phyloP scores from a whole-genome alignment of 1,284 basidiomycete genomes.

The Naganishia cerealis region DNA sequence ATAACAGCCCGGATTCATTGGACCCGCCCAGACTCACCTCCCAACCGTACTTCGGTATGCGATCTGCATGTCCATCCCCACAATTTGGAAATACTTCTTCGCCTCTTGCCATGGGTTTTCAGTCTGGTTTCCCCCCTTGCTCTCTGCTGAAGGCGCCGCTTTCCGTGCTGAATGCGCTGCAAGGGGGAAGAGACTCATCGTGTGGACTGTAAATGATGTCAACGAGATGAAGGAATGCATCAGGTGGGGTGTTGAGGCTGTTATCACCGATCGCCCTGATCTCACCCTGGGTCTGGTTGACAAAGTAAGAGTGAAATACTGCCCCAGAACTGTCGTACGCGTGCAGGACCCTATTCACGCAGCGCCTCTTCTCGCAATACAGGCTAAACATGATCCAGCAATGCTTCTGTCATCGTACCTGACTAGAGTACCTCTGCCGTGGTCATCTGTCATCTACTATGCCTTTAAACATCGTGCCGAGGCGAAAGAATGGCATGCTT shows the following conservation, averaged over 20 bases:
- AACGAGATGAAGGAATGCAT: constrained; percentile 94
- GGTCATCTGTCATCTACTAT: constrained; percentile 40
- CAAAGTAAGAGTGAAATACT: constrained; percentile 40
- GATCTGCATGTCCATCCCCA: constrained; percentile 66
- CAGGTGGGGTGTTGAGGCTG: constrained; percentile 88
- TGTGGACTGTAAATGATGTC: constrained; percentile 93
- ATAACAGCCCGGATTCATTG: constrained; percentile 87
- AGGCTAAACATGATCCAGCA: constrained; percentile 28
- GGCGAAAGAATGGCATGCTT: constrained; percentile 47
- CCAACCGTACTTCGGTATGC: constrained; percentile 82
- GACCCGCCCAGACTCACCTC: constrained; percentile 69
- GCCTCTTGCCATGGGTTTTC: constrained; percentile 83
- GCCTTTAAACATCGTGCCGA: constrained; percentile 39
- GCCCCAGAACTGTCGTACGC: too few relatives aligned
- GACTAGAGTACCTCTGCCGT: constrained; percentile 13
- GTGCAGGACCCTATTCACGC: too few relatives aligned
- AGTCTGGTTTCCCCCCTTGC: constrained; percentile 73
- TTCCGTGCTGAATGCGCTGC: constrained; percentile 77
- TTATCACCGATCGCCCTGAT: constrained; percentile 73
- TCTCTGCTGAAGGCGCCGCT: constrained; percentile 65
- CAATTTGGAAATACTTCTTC: constrained; percentile 89
- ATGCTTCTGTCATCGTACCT: constrained; percentile 19
- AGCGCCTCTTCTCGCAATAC: not conserved
- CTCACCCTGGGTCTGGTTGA: constrained; percentile 45
- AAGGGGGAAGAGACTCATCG: constrained; percentile 82